Evolutionary conservation across 1,284 basidiomycete genomes (phyloP), one percentile per base, ranked within the genome.

Genomic region (Trichosporon asahii): DNA sequence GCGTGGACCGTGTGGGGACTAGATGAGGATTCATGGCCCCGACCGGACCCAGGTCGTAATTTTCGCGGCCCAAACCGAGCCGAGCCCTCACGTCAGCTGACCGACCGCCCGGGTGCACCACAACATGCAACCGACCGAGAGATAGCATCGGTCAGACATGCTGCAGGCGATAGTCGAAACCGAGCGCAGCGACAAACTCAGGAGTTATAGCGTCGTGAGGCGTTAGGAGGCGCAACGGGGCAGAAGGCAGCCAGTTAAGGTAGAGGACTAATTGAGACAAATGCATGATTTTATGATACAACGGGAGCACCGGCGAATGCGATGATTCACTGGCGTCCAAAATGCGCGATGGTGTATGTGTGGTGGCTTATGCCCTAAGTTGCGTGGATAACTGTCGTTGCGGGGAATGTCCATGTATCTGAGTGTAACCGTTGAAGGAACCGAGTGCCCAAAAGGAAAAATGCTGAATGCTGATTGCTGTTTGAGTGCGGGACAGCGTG

Each of bases 291-390:
- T 9, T 53, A 53, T 53, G 49, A 53, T 53, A 53, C 49, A 53
- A 44, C 40, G 40, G n/a, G 49, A 23, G 49, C 23, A 12, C 49
- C 49, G 21, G 49, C n/a, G 49, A 25, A 53, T 25, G 15, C 18
- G 9, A 37, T 23, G 49, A 21, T 21, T 53, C 49, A 25, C 49
- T 25, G 49, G 23, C 49, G 21, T 53, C 49, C 23, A 53, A 53
- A 25, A 53, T 53, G 49, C 44, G 44, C 49, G 49, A 53, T 53
- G 49, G 49, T 53, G 49, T 53, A 23, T 53, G 21, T 53, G 49
- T 53, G 49, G 49, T 53, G 49, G 49, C 49, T 53, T 53, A 53
- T 25, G 49, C 49, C 49, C 49, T 53, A 23, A 53, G 49, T 53
- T 53, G 49, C 49, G 49, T 53, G 49, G 18, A 11, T 53, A 12